Percentiles rank a stretch among this genome's conserved stretches.
Conservation (phyloP, 192 early-diverging fungal genomes). For the Pecoramyces ruminantium region DNA sequence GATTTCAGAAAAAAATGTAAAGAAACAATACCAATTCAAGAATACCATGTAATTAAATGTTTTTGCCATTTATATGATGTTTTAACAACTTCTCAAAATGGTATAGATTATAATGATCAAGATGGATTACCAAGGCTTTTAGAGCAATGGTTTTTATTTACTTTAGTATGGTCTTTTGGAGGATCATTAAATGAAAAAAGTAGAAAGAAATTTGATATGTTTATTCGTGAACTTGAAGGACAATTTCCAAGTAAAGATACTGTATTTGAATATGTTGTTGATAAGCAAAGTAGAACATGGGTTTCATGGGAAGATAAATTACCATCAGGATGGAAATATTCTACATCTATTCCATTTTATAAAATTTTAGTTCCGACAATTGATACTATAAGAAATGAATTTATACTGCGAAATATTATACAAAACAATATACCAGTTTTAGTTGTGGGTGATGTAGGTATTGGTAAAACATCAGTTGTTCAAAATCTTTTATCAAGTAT, state of each 20-base stretch:
- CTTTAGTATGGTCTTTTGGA: conserved; percentile 31
- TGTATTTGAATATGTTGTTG: conserved; percentile 32
- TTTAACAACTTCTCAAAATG: neutral
- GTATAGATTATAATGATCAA: neutral
- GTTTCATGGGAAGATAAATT: conserved; percentile 31
- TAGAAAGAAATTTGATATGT: conserved; percentile 23
- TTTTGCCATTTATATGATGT: neutral
- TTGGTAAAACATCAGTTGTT: conserved; percentile 43
- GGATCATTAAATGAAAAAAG: conserved; percentile 28
- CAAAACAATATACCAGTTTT: conserved; percentile 25
- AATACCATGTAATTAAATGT: neutral
- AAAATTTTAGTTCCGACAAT: conserved; percentile 44
- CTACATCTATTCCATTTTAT: conserved; percentile 26
- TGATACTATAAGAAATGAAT: conserved; percentile 38
- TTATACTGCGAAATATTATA: conserved; percentile 31
- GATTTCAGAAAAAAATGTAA: conserved; percentile 5
- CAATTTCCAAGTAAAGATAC: conserved; percentile 14
- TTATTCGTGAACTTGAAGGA: conserved; percentile 17
- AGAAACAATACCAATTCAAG: conserved; percentile 12
- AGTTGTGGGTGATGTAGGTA: conserved; percentile 40
- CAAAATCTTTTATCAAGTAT: conserved; percentile 25
- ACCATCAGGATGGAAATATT: conserved; percentile 12
- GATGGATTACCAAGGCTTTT: conserved; percentile 10
- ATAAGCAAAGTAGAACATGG: conserved; percentile 18
- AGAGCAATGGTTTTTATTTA: conserved; percentile 29